These are phyloP conservation scores for Eleusine coracana DNA, from an alignment of 176 grass and related monocot species.

Conservation along the genomic window DNA sequence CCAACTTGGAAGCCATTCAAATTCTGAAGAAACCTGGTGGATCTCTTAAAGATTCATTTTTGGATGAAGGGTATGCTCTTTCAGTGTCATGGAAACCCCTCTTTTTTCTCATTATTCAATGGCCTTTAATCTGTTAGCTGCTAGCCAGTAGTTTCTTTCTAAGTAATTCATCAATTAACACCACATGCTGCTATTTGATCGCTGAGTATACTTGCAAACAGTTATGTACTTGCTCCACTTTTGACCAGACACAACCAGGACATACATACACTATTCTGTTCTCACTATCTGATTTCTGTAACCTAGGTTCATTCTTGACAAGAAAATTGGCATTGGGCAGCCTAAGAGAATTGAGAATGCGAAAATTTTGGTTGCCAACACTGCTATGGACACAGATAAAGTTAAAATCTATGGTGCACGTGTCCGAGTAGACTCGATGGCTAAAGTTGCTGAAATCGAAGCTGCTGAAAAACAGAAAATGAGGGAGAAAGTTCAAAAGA, in stretches of 20 bases:
- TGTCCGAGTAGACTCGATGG: slow-evolving; percentile 91
- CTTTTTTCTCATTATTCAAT: background rate
- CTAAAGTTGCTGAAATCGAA: slow-evolving; percentile 93
- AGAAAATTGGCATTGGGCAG: slow-evolving; percentile 97
- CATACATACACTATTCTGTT: background rate
- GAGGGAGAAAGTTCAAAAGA: slow-evolving; percentile 95
- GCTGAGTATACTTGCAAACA: background rate
- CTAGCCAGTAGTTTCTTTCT: background rate
- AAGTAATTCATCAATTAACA: background rate
- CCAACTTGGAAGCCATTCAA: slow-evolving; percentile 92
- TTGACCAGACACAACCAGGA: background rate
- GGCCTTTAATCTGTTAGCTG: background rate
- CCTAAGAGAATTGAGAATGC: slow-evolving; percentile 94
- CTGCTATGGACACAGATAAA: slow-evolving; percentile 99
- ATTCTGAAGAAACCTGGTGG: slow-evolving; percentile 99
- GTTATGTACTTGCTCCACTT: background rate
- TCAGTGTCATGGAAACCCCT: background rate
- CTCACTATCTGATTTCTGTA: slow-evolving; percentile 3
- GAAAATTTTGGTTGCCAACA: slow-evolving; percentile 95
- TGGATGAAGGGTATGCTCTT: slow-evolving; percentile 85
- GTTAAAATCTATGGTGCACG: slow-evolving; percentile 97
- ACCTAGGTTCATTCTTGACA: slow-evolving; percentile 96
- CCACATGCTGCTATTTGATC: background rate
- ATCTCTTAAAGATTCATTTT: slow-evolving; percentile 95
- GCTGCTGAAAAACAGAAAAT: slow-evolving; percentile 97